phyloP scores from a whole-genome alignment of 768 basidiomycete genomes.

The Podaxis sp. region DNA sequence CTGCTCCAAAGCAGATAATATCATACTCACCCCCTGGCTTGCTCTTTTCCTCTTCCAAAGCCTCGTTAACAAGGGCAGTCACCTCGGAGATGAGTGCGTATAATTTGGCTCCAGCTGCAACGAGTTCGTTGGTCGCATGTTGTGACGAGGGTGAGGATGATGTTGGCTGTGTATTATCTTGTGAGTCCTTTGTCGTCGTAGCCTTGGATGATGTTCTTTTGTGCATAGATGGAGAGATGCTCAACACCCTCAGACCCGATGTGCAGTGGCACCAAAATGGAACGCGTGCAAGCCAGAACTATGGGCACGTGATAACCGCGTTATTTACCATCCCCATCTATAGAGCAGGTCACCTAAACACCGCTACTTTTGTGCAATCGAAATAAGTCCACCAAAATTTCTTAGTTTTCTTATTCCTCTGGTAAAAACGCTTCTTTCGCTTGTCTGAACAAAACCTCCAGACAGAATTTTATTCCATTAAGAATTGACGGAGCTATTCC shows the following conservation, averaged over 20 bases:
- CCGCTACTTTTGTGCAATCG: no score
- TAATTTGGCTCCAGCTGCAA: background rate
- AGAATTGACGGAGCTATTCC: no score
- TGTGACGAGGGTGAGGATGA: slow-evolving; percentile 7
- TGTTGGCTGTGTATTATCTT: background rate
- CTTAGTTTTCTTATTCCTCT: no score
- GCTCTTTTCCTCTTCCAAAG: background rate
- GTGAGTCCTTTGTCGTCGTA: background rate
- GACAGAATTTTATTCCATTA: no score
- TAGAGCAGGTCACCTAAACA: no score
- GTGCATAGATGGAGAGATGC: slow-evolving; percentile 8
- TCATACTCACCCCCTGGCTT: slow-evolving; percentile 1
- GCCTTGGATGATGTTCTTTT: slow-evolving; percentile 9
- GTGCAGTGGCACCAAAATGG: background rate
- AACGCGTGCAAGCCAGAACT: background rate
- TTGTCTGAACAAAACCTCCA: no score
- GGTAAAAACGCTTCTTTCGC: no score
- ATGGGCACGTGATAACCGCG: slow-evolving; percentile 6
- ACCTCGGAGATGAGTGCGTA: slow-evolving; percentile 6
- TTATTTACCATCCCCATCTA: background rate
- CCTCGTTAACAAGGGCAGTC: slow-evolving; percentile 1
- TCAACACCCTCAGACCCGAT: background rate
- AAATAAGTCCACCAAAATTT: no score
- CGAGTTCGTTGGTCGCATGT: slow-evolving; percentile 5
- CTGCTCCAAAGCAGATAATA: background rate